These are phyloP conservation scores for Bipolaris gigantea DNA, from an alignment of 2,329 filamentous ascomycete species.

Conservation along the genomic window DNA sequence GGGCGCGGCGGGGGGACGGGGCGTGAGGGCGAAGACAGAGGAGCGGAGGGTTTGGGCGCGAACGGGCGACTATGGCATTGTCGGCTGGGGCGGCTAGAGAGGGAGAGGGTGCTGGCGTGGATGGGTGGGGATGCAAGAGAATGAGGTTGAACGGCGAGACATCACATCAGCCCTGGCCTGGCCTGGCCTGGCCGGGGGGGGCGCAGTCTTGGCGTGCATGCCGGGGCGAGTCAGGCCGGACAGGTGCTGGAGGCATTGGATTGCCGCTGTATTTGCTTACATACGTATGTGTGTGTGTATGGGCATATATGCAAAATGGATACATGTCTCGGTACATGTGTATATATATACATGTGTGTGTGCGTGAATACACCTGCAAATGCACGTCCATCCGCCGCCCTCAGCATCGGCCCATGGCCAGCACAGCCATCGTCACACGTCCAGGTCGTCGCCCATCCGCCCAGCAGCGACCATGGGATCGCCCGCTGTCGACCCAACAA, in stretches of 20 bases:
- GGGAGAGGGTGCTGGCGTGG: conserved; percentile 9
- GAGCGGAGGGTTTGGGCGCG: neutral
- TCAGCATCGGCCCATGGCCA: too few species aligned
- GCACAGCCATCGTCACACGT: conserved; percentile 14
- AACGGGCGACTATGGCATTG: conserved; percentile 4
- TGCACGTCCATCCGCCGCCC: too few species aligned
- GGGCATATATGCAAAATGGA: too few species aligned
- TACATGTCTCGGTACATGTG: too few species aligned
- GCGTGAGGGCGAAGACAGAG: conserved; percentile 12
- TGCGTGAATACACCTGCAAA: too few species aligned
- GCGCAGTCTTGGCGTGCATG: neutral
- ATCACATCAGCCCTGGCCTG: conserved; percentile 12
- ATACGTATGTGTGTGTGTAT: neutral
- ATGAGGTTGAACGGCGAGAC: conserved; percentile 14
- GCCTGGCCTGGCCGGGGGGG: too few species aligned
- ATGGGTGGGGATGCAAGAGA: conserved; percentile 14
- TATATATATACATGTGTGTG: too few species aligned
- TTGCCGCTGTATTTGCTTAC: neutral
- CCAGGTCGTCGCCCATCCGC: conserved; percentile 8
- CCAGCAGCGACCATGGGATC: conserved; percentile 13
- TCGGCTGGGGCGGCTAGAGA: conserved; percentile 6
- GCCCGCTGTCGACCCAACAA: conserved; percentile 13
- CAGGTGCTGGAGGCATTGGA: neutral
- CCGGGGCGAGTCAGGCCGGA: conserved; percentile 1
- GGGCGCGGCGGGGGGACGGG: conserved; percentile 12